Evolutionary conservation across 2,329 filamentous ascomycete genomes (phyloP), one percentile per base, ranked within the genome.

Genomic region (Waltergamsia citrina): DNA sequence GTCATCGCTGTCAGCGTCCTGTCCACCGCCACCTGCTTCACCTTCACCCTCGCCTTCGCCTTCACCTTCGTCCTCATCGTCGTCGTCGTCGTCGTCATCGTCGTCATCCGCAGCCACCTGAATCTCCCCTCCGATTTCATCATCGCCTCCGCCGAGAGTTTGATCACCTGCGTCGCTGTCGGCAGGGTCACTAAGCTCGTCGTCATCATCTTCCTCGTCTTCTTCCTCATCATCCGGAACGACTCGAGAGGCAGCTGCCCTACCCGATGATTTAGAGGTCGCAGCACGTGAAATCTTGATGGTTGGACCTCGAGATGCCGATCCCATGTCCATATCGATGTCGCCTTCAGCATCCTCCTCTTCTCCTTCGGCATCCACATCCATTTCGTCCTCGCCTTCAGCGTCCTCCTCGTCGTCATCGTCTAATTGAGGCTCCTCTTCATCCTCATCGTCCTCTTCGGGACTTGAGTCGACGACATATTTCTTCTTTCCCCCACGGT

Each of bases 401-500:
- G 54, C 59, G 7, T 58, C 54, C 14, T 52, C 52, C 7, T 54
- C 53, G 5, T 59, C 60, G 15, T 51, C 50, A 4, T 51, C 59
- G 19, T 58, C 59, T 14, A 56, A 51, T 14, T 57, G 51, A 11
- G 50, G 48, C 18, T 56, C 51, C 9, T 51, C 56, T 7, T 59
- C 56, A 7, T 60, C 57, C 12, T 51, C 59, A 3, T 64, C 63
- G 4, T 63, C 62, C 17, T 64, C 62, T n/a, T 65, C 62, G 24
- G 60, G 62, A 35, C 65, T 67, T 24, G 67, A 71, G 40, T 75
- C 71, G 17, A 78, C 67, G 23, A 74, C 68, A 35, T 77, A 77
- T 43, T 65, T 75, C 55, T 75, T 76, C 54, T 73, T 72, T 14
- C 61, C 63, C 6, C 66, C 68, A 7, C 71, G 64, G 38, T 68